phyloP scores from a whole-genome alignment of 2,329 filamentous ascomycete species.

The Monilinia fructicola region DNA sequence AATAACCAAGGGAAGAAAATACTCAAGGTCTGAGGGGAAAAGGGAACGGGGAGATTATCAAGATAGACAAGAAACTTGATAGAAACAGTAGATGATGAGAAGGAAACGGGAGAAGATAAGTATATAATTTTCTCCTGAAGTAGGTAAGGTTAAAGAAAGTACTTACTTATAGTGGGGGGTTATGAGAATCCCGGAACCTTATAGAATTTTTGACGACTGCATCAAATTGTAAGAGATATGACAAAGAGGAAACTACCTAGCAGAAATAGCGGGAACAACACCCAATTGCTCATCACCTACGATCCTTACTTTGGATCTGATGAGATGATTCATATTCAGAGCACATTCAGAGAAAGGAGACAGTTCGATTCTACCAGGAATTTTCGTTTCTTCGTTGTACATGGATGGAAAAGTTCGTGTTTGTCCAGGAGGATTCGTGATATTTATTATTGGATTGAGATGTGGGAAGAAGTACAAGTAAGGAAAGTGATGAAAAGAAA shows the following conservation, averaged over 20 bases:
- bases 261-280: neutral
- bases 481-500: neutral
- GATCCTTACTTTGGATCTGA: constrained; percentile 2
- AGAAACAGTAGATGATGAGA: neutral
- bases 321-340: neutral
- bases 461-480: neutral
- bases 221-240: constrained; percentile 9
- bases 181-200: constrained; percentile 5
- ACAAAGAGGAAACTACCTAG: neutral
- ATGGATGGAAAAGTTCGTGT: neutral
- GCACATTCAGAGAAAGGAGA: neutral
- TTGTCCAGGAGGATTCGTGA: neutral
- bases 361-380: too few species aligned
- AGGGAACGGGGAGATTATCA: neutral
- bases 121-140: neutral
- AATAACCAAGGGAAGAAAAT: neutral
- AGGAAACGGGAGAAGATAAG: neutral
- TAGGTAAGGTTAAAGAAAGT: neutral
- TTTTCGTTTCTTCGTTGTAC: neutral
- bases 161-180: constrained; percentile 17
- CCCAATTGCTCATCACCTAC: neutral
- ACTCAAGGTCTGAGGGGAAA: constrained; percentile 11
- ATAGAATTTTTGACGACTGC: constrained; percentile 5
- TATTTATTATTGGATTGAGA: neutral
- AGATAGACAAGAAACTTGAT: neutral